Evolutionary conservation across 495 filamentous ascomycete genomes (phyloP).

Genomic region (Darksidea phi): DNA sequence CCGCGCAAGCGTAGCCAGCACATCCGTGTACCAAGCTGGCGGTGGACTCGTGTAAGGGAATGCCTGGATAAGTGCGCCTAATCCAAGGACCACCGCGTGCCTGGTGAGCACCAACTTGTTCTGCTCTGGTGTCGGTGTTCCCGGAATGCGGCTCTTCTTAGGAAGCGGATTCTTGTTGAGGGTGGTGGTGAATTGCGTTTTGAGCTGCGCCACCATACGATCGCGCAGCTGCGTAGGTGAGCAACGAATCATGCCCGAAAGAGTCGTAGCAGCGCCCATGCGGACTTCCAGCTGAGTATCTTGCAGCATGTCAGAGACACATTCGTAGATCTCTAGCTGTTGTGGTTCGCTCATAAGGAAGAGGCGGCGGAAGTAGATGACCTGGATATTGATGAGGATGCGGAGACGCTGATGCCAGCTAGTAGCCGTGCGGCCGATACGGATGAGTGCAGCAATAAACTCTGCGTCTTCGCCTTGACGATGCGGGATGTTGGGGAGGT

Average conservation of each 20-base stretch:
- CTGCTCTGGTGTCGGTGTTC: constrained; percentile 78
- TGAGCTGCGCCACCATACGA: constrained; percentile 70
- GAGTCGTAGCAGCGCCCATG: constrained; percentile 82
- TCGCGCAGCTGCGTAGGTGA: constrained; percentile 80
- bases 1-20: constrained; percentile 79
- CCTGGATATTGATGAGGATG: constrained; percentile 98
- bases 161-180: constrained; percentile 81
- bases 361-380: constrained; percentile 95
- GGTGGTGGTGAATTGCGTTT: constrained; percentile 72
- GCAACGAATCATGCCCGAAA: constrained; percentile 98
- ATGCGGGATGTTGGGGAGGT: constrained; percentile 94
- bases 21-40: constrained; percentile 89
- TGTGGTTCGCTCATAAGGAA: constrained; percentile 82
- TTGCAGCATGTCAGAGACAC: constrained; percentile 88
- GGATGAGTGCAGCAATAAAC: constrained; percentile 83
- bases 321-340: constrained; percentile 78
- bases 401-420: constrained; percentile 97
- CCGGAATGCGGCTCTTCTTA: constrained; percentile 52
- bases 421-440: constrained; percentile 78
- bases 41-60: constrained; percentile 95
- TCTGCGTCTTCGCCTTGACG: constrained; percentile 76
- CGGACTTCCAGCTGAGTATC: constrained; percentile 93
- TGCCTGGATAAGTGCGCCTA: constrained; percentile 90
- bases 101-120: constrained; percentile 74
- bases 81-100: constrained; percentile 88